These are phyloP conservation scores for Aaosphaeria pasadenensis DNA, from an alignment of 2,329 filamentous ascomycete genomes.

Conservation along the genomic window DNA sequence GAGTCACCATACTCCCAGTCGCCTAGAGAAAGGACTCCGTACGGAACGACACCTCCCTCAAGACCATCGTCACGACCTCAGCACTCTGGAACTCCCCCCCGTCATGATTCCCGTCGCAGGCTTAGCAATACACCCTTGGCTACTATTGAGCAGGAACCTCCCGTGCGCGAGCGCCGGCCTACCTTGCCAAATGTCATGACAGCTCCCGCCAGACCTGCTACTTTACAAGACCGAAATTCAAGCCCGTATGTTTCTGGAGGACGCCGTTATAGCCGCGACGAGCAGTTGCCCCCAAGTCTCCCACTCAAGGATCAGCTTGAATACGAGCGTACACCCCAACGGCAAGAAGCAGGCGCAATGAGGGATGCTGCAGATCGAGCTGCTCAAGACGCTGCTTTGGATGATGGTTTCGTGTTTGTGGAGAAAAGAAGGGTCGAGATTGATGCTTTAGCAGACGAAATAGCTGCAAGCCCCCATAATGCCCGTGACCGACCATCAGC, in stretches of 20 bases:
- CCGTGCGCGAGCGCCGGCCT: slow-evolving; percentile 43
- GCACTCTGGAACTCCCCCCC: slow-evolving; percentile 22
- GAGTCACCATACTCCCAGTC: slow-evolving; percentile 31
- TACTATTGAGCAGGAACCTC: slow-evolving; percentile 32
- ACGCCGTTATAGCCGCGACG: slow-evolving; percentile 58
- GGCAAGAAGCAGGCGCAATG: slow-evolving; percentile 35
- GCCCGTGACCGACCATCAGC: slow-evolving; percentile 47
- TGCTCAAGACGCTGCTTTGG: slow-evolving; percentile 84
- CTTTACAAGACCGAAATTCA: slow-evolving; percentile 34
- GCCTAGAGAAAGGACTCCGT: slow-evolving; percentile 24
- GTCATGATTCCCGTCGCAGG: slow-evolving; percentile 20
- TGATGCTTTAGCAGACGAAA: slow-evolving; percentile 92
- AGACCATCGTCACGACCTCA: slow-evolving; percentile 31
- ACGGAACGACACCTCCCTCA: slow-evolving; percentile 30
- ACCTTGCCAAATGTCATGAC: slow-evolving; percentile 43
- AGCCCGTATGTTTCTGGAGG: slow-evolving; percentile 47
- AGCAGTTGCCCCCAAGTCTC: slow-evolving; percentile 35
- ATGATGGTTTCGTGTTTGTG: slow-evolving; percentile 92
- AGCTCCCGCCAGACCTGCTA: slow-evolving; percentile 42
- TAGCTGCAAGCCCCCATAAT: slow-evolving; percentile 73
- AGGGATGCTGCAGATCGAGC: slow-evolving; percentile 59
- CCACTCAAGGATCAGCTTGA: slow-evolving; percentile 48
- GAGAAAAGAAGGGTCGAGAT: slow-evolving; percentile 95
- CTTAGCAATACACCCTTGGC: slow-evolving; percentile 32
- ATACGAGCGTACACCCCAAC: slow-evolving; percentile 41